A percentile compares a stretch with the other conserved stretches of the same genome.
phyloP scores from a whole-genome alignment of 164 flowering plant genomes.

The Umbilicus rupestris region DNA sequence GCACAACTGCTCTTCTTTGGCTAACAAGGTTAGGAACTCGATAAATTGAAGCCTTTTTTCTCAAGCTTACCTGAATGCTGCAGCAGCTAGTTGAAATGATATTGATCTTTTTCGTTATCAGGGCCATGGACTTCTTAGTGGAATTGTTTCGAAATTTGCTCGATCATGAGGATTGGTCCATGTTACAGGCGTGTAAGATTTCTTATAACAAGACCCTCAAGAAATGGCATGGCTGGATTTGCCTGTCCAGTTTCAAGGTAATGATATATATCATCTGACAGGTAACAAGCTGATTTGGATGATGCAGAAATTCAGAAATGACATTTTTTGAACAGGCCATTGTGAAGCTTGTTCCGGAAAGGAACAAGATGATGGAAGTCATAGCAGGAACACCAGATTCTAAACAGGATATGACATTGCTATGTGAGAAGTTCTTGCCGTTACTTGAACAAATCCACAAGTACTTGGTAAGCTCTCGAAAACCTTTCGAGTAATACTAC shows the following conservation, averaged over 20 bases:
- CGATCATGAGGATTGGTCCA: slow-evolving; percentile 50
- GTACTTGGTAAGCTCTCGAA: slow-evolving; percentile 38
- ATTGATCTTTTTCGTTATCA: slow-evolving; percentile 13
- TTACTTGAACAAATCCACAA: slow-evolving; percentile 51
- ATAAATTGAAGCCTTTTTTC: not conserved
- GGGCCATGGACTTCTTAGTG: slow-evolving; percentile 74
- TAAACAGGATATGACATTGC: slow-evolving; percentile 41
- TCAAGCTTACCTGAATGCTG: not conserved
- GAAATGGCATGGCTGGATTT: slow-evolving; percentile 51
- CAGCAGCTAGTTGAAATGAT: not conserved
- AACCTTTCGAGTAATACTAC: no score
- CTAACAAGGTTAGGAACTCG: slow-evolving; percentile 13
- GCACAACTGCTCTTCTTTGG: slow-evolving; percentile 38
- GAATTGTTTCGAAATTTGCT: slow-evolving; percentile 43
- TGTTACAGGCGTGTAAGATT: slow-evolving; percentile 31
- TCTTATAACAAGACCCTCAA: slow-evolving; percentile 33
- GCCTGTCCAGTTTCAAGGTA: slow-evolving; percentile 26
- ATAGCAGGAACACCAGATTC: slow-evolving; percentile 35
- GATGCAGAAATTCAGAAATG: not conserved
- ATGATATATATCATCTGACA: not conserved
- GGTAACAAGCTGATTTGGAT: not conserved
- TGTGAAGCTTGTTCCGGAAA: slow-evolving; percentile 68
- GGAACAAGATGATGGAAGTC: slow-evolving; percentile 64
- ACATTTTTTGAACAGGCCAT: slow-evolving; percentile 29
- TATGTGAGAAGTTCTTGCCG: slow-evolving; percentile 42